These are phyloP conservation scores for Pecoramyces ruminantium DNA, from an alignment of 192 early-diverging fungal genomes.

Conservation along the genomic window DNA sequence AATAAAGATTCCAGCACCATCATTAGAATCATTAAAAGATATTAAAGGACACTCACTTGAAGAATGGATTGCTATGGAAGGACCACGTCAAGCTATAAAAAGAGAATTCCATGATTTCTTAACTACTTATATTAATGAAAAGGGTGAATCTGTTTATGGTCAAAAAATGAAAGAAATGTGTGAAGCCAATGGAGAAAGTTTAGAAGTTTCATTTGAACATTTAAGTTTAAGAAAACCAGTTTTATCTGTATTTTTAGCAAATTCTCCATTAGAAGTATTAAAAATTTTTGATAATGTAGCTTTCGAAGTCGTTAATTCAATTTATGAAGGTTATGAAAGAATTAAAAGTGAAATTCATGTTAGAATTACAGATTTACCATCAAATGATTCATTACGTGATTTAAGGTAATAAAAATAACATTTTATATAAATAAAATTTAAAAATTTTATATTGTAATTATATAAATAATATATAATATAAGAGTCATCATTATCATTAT, in stretches of 20 bases:
- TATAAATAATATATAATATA: too few relatives aligned
- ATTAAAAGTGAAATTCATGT: slow-evolving; percentile 90
- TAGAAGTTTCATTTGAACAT: slow-evolving; percentile 77
- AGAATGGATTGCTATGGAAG: slow-evolving; percentile 76
- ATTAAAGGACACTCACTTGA: slow-evolving; percentile 62
- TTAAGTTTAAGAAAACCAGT: slow-evolving; percentile 60
- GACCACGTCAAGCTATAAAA: slow-evolving; percentile 62
- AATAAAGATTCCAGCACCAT: slow-evolving; percentile 33
- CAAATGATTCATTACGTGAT: slow-evolving; percentile 69
- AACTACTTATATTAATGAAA: slow-evolving; percentile 63
- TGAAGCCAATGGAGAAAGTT: slow-evolving; percentile 65
- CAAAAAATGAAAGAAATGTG: slow-evolving; percentile 77
- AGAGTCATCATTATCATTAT: too few relatives aligned
- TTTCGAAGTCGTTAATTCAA: slow-evolving; percentile 69
- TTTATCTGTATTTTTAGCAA: slow-evolving; percentile 76
- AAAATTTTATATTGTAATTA: too few relatives aligned
- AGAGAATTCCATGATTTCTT: slow-evolving; percentile 81
- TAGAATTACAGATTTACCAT: slow-evolving; percentile 74
- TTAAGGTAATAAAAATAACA: slow-evolving; percentile 24
- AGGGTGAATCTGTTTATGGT: slow-evolving; percentile 83
- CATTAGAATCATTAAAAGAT: slow-evolving; percentile 61
- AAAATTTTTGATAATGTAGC: slow-evolving; percentile 87
- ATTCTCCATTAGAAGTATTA: slow-evolving; percentile 74
- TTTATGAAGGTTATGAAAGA: slow-evolving; percentile 77
- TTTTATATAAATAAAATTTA: too few relatives aligned